Conservation (phyloP, 2,329 filamentous ascomycete genomes). For the Acarospora socialis region DNA sequence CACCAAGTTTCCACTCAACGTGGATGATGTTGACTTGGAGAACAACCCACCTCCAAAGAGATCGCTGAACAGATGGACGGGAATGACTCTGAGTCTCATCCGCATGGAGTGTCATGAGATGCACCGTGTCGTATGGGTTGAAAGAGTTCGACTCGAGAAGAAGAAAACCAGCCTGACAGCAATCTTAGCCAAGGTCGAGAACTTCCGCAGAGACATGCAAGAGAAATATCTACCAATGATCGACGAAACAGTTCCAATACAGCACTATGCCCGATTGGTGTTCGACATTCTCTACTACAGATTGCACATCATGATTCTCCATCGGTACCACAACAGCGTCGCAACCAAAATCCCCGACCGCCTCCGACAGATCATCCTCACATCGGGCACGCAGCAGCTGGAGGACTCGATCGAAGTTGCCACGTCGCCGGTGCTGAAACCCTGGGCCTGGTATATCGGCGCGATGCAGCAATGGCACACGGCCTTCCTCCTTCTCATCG, state of each 20-base stretch:
- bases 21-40: constrained; percentile 50
- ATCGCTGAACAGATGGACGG: constrained; percentile 46
- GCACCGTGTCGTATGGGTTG: constrained; percentile 55
- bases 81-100: constrained; percentile 52
- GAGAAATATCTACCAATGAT: constrained; percentile 52
- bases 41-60: constrained; percentile 27
- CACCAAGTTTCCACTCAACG: constrained; percentile 56
- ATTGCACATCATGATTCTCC: constrained; percentile 52
- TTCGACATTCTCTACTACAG: constrained; percentile 50
- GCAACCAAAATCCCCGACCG: constrained; percentile 31
- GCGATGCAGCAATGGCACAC: constrained; percentile 61
- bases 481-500: constrained; percentile 52
- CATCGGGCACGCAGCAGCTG: constrained; percentile 40
- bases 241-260: constrained; percentile 44
- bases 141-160: constrained; percentile 42
- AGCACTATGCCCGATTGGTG: constrained; percentile 48
- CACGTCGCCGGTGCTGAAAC: constrained; percentile 34
- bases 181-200: constrained; percentile 53
- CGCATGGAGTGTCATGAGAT: constrained; percentile 62
- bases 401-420: constrained; percentile 43
- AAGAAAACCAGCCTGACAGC: constrained; percentile 48
- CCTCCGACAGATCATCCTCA: constrained; percentile 48
- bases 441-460: constrained; percentile 57
- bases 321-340: constrained; percentile 46
- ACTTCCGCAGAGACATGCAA: constrained; percentile 49